Percentiles rank a stretch among this genome's conserved stretches.
Conservation (phyloP, 2,329 filamentous ascomycete species). For the Aspergillus nomiae region DNA sequence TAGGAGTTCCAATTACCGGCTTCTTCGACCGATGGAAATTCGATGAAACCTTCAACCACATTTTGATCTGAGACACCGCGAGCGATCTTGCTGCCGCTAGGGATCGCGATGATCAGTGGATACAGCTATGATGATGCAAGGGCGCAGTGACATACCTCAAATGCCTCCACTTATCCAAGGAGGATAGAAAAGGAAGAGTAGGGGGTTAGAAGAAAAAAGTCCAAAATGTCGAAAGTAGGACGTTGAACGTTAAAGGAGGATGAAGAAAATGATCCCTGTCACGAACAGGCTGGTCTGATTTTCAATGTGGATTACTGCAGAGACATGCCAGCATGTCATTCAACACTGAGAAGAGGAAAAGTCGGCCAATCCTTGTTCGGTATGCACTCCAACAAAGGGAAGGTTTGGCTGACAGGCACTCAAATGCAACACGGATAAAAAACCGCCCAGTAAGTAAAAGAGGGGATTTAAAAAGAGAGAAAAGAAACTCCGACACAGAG, state of each 20-base stretch:
- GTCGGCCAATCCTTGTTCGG: constrained; percentile 4
- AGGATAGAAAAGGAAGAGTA: not conserved
- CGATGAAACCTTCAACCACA: constrained; percentile 55
- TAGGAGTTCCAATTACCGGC: constrained; percentile 48
- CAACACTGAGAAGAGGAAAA: not conserved
- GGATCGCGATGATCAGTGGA: not conserved
- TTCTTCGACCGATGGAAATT: constrained; percentile 49
- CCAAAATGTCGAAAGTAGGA: no score
- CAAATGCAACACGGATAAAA: not conserved
- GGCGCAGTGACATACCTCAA: not conserved
- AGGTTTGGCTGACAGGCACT: not conserved
- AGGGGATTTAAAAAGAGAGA: not conserved
- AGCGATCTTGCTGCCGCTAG: not conserved
- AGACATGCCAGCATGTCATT: constrained; percentile 26
- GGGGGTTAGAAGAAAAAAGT: not conserved
- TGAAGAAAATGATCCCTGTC: not conserved
- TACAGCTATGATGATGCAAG: not conserved
- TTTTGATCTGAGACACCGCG: constrained; percentile 29
- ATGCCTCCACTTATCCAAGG: not conserved
- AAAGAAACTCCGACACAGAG: constrained; percentile 1
- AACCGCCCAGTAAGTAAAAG: no score
- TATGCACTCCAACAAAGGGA: constrained; percentile 3
- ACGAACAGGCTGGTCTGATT: not conserved
- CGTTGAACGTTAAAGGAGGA: not conserved
- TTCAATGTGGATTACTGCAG: constrained; percentile 12